Base-by-base conservation (phyloP, 495 filamentous ascomycete species). In the Penicillium paradoxum region DNA sequence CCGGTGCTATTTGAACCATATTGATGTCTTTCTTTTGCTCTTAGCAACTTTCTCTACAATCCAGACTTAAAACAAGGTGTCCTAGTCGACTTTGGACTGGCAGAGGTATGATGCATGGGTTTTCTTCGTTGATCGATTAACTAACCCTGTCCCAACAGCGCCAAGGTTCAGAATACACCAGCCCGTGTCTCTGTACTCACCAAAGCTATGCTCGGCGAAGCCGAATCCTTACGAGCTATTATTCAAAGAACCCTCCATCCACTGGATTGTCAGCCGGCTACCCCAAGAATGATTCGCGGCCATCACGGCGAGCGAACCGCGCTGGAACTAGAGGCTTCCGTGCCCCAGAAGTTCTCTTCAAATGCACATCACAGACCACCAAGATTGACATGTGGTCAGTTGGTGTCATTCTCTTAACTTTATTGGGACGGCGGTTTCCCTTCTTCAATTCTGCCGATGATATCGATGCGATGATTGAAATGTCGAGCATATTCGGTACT, bases 371-470 rank as follows among this genome's bases (percentile, higher is more conserved):
- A 36, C 93, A 98, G 69, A 96, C 87, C n/a, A 90, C 87, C 7
- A 90, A 89, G 66, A 92, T 98, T 57, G 93, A 98, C 67, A 87
- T 98, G 61, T 98, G 93, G 93, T 96, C 90, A 13, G 91, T 85
- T 0, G 93, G 93, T 18, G 90, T 98, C 7, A 95, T 97, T 52
- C 81, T 98, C 1, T 73, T 98, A 11, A 97, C 93, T 1, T 83
- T 98, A 40, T 78, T 98, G 8, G 87, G 88, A 13, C 84, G 83
- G 45, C 86, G 93, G 6, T 98, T 98, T 58, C 93, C 93, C 36
- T 98, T 98, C 73, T 98, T 98, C 78, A 96, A 98, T 72, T 92
- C 88, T 33, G 85, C 90, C 11, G 93, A 98, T 64, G 93, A 98
- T 57, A 83, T 98, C 44, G 93, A 98, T 61, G 93, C 95, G 24